Evolutionary conservation across 345 rosid species (phyloP).

Genomic region (Melaleuca quinquenervia): DNA sequence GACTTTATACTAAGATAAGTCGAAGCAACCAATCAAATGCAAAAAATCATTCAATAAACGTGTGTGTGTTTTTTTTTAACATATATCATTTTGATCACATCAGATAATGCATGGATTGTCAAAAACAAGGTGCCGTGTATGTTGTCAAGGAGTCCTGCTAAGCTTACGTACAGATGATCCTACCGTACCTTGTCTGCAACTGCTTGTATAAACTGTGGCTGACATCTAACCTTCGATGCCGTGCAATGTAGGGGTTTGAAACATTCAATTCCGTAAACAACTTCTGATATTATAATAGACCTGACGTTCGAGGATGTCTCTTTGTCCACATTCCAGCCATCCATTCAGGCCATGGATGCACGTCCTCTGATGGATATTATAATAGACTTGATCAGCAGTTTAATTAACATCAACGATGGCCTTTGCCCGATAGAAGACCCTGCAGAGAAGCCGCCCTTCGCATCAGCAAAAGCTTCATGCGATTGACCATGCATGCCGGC

Average conservation of each 20-base stretch:
- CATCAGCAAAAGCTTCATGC: neutral
- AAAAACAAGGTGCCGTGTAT: neutral
- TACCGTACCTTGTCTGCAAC: neutral
- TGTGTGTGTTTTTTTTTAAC: too few species aligned
- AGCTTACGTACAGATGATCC: neutral
- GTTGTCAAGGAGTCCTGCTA: neutral
- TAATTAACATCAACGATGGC: neutral
- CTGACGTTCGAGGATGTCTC: neutral
- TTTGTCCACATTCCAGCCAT: neutral
- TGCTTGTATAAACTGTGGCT: neutral
- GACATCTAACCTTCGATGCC: neutral
- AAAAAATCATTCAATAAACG: neutral
- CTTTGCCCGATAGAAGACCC: neutral
- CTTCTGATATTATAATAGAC: neutral
- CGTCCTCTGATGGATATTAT: neutral
- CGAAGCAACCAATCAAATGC: neutral
- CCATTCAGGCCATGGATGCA: neutral
- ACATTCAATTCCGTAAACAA: neutral
- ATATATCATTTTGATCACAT: neutral
- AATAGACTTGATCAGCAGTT: neutral
- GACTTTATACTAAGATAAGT: neutral
- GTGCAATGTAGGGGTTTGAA: neutral
- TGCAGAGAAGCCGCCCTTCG: neutral
- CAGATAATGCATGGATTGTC: neutral
- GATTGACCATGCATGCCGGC: neutral